Evolutionary conservation across 306 rosid species (phyloP).

Genomic region (Cucurbita ficifolia): DNA sequence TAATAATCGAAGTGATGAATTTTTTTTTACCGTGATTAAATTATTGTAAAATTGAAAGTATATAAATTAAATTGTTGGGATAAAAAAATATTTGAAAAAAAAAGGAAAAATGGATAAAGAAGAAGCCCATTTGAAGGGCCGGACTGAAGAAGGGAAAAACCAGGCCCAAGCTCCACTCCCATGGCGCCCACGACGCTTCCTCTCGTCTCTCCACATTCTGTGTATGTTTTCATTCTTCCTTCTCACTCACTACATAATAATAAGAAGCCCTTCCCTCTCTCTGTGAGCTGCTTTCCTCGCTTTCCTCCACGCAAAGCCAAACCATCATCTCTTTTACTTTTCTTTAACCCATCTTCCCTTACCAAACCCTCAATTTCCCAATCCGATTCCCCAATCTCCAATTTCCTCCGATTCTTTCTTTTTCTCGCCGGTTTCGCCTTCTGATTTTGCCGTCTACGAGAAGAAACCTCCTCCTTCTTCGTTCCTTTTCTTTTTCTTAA

Average conservation of each 20-base stretch:
- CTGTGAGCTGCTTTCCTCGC: conserved; percentile 40
- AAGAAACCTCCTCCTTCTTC: background rate
- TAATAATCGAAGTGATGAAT: too few relatives aligned
- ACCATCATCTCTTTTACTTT: background rate
- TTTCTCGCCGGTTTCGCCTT: background rate
- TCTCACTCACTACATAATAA: background rate
- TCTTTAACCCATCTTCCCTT: background rate
- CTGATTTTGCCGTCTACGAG: background rate
- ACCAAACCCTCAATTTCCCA: conserved; percentile 11
- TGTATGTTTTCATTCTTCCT: background rate
- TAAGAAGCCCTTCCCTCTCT: background rate
- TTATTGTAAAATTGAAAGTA: too few relatives aligned
- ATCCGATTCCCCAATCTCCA: background rate
- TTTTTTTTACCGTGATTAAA: too few relatives aligned
- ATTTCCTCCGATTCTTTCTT: background rate
- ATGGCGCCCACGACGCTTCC: background rate
- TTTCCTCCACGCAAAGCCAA: conserved; percentile 47
- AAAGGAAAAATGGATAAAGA: background rate
- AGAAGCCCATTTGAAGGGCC: background rate
- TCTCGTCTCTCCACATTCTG: background rate
- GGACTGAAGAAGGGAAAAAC: background rate
- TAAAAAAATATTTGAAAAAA: too few relatives aligned
- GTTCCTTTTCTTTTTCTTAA: too few relatives aligned
- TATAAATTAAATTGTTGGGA: too few relatives aligned
- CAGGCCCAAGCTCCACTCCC: background rate